Conservation (phyloP, 176 grass and related monocot genomes). For the Triticum urartu region DNA sequence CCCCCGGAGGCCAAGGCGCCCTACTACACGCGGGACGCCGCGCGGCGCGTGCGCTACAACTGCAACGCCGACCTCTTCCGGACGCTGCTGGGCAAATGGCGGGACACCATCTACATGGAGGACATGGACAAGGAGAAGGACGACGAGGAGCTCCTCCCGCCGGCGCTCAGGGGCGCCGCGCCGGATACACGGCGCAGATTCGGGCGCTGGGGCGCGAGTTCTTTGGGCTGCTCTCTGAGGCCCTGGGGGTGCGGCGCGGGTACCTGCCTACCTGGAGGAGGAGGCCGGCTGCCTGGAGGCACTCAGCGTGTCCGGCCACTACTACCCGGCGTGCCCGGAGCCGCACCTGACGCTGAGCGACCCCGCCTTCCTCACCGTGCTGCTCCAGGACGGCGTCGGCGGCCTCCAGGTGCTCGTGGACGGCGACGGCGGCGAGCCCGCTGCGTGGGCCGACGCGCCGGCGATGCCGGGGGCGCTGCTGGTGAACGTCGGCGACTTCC, state of each 20-base stretch:
- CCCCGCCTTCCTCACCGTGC: background rate
- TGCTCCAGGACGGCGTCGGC: conserved; percentile 45
- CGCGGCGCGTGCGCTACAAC: background rate
- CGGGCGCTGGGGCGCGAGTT: background rate
- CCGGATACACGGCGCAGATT: background rate
- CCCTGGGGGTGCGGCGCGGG: background rate
- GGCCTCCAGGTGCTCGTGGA: background rate
- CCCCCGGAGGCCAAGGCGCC: background rate
- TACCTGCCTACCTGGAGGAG: background rate
- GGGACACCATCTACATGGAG: background rate
- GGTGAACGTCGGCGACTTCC: too few relatives aligned
- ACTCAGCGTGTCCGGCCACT: background rate
- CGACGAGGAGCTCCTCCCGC: background rate
- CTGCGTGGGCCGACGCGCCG: too few relatives aligned
- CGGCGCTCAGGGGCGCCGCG: too few relatives aligned
- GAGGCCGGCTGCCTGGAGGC: background rate
- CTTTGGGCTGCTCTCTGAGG: background rate
- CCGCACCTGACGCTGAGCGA: background rate
- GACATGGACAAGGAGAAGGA: background rate
- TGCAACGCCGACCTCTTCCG: background rate
- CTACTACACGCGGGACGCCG: background rate
- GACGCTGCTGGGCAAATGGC: background rate
- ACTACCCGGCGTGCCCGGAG: background rate
- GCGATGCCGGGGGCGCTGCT: too few relatives aligned
- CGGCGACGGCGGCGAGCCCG: too few relatives aligned